Evolutionary conservation across 140 eudicot species (phyloP).

Genomic region (Ambrosia hybrid): DNA sequence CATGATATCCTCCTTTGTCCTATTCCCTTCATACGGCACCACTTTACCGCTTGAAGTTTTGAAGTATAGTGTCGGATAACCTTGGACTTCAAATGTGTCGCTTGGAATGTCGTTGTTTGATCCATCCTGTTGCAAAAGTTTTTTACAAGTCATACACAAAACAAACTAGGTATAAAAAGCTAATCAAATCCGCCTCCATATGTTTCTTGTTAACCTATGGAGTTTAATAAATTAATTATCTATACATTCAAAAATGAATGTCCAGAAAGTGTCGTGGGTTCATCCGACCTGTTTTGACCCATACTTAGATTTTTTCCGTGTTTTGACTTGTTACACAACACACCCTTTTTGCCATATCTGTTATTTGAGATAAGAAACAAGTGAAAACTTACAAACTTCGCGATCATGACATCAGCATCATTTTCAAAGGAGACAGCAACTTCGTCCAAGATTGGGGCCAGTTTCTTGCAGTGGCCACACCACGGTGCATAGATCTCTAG

Average conservation of each 20-base stretch:
- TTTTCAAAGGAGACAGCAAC: slow-evolving; percentile 67
- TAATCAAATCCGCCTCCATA: too few species aligned
- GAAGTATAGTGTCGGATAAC: slow-evolving; percentile 76
- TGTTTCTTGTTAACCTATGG: too few species aligned
- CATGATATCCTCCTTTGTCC: slow-evolving; percentile 68
- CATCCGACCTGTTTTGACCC: too few species aligned
- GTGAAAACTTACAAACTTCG: slow-evolving; percentile 57
- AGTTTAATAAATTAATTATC: too few species aligned
- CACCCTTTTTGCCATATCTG: too few species aligned
- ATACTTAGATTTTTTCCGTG: too few species aligned
- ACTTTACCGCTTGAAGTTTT: slow-evolving; percentile 51
- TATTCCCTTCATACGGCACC: slow-evolving; percentile 52
- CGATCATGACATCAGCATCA: slow-evolving; percentile 61
- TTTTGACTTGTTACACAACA: too few species aligned
- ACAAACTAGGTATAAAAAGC: too few species aligned
- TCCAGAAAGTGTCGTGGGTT: too few species aligned
- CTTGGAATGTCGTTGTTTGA: slow-evolving; percentile 74
- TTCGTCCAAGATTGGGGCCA: slow-evolving; percentile 85
- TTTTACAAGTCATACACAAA: too few species aligned
- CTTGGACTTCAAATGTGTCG: slow-evolving; percentile 60
- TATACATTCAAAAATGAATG: too few species aligned
- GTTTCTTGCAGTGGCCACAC: slow-evolving; percentile 82
- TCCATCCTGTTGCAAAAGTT: slow-evolving; percentile 49
- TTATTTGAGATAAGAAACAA: not conserved
- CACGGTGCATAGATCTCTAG: slow-evolving; percentile 89